Conservation (phyloP, 2,329 filamentous ascomycete species). For the Cordyceps militaris region DNA sequence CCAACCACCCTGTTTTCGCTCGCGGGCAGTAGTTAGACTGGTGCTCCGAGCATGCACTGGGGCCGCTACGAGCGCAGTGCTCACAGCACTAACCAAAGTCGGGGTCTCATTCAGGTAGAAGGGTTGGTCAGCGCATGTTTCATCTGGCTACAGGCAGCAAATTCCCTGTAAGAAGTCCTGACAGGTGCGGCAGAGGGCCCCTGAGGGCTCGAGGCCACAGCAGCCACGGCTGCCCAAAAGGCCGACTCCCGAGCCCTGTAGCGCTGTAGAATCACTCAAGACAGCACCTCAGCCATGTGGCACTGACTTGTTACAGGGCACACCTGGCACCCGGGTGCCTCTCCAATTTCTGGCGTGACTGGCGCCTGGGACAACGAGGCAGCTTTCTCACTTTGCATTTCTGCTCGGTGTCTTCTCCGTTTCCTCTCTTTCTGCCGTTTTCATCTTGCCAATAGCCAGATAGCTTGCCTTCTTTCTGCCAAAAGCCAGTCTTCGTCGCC, state of each 20-base stretch:
- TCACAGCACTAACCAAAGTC: not conserved
- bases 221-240: not conserved
- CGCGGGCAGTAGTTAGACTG: not conserved
- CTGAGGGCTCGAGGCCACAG: not conserved
- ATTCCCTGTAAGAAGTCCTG: not conserved
- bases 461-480: not conserved
- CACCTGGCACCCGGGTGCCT: not conserved
- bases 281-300: not conserved
- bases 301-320: not conserved
- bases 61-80: not conserved
- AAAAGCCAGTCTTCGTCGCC: not conserved
- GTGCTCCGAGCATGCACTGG: not conserved
- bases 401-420: constrained; percentile 8
- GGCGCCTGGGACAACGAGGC: constrained; percentile 8
- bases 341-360: constrained; percentile 5
- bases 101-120: not conserved
- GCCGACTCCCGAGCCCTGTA: constrained; percentile 5
- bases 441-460: constrained; percentile 2
- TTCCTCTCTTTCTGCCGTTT: constrained; percentile 8
- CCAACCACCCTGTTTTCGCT: constrained; percentile 7
- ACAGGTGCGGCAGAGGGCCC: not conserved
- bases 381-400: constrained; percentile 13
- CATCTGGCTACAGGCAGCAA: not conserved
- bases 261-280: not conserved
- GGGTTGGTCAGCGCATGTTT: constrained; percentile 1